Base-by-base conservation (phyloP, 257 asterid genomes). In the Coffea eugenioides region DNA sequence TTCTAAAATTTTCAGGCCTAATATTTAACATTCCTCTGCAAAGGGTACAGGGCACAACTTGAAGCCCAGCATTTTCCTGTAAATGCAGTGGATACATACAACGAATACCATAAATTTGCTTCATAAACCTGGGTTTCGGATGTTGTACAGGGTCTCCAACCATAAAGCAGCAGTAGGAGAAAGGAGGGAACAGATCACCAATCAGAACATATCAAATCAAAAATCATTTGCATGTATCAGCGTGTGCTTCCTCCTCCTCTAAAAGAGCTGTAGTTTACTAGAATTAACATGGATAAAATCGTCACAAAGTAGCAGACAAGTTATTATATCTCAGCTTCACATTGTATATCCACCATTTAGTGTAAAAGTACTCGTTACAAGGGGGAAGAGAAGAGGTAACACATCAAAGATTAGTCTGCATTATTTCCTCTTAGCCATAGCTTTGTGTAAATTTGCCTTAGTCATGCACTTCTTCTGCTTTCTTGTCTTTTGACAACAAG, bases 381-480 rank as follows among this genome's bases (percentile, higher is more conserved):
- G 45, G 14, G 31, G 48, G 71, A 45, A 66, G 72, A 67, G 18
- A 66, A 34, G 61, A 6, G 71, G 70, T 25, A 56, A 73, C 46
- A 71, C 76, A 65, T 49, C 31, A 2, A 70, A 72, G 75, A 75
- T 3, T 51, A 80, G 84, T 80, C 82, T 75, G 84, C 81, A 79
- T 83, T 79, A 83, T 77, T 86, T 72, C 87, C 80, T 65, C 75
- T 80, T n/a, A 66, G 54, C 36, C 81, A 51, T 12, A 34, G 67
- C 67, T 65, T 65, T 45, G 41, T 31, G 41, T 43, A 77, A 66
- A 69, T 57, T 66, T 49, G 62, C 78, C 12, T 93, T 85, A 95
- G 68, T 90, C 93, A 75, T 90, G 93, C 46, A 85, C 92, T 88
- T 87, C 91, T 84, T 87, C 92, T 8, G 89, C 54, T 82, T 92